phyloP scores from a whole-genome alignment of 2,329 filamentous ascomycete genomes.

The Ophiocordyceps robertsii region DNA sequence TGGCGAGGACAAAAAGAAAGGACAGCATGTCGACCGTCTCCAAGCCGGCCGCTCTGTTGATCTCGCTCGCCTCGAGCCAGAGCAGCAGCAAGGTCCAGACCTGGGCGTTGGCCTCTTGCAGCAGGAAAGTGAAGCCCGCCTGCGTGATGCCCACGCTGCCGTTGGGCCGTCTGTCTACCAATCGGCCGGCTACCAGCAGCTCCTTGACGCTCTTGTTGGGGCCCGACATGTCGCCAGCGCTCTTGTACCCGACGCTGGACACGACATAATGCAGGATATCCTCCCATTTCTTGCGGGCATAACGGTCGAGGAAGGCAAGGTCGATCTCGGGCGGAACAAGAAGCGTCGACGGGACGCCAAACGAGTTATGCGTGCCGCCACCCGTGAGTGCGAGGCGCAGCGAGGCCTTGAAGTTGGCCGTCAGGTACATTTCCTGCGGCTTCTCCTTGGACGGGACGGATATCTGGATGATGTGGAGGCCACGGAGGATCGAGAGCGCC shows the following conservation, averaged over 20 bases:
- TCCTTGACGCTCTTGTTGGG: slow-evolving; percentile 72
- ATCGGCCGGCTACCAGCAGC: slow-evolving; percentile 64
- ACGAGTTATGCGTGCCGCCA: slow-evolving; percentile 72
- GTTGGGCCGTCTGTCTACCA: slow-evolving; percentile 55
- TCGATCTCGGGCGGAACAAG: slow-evolving; percentile 51
- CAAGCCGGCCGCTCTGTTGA: slow-evolving; percentile 45
- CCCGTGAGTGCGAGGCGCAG: slow-evolving; percentile 80
- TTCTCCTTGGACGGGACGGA: slow-evolving; percentile 46
- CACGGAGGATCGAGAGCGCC: slow-evolving; percentile 65
- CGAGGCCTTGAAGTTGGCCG: slow-evolving; percentile 69
- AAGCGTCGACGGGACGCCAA: slow-evolving; percentile 69
- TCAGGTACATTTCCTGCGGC: slow-evolving; percentile 61
- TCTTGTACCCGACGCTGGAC: slow-evolving; percentile 49
- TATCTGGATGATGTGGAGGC: slow-evolving; percentile 74
- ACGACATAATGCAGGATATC: slow-evolving; percentile 94
- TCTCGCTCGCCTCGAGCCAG: slow-evolving; percentile 75
- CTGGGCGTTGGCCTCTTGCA: slow-evolving; percentile 92
- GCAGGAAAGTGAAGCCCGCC: slow-evolving; percentile 82
- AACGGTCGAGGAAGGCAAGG: slow-evolving; percentile 64
- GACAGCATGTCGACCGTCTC: slow-evolving; percentile 88
- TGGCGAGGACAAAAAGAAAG: slow-evolving; percentile 91
- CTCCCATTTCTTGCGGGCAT: slow-evolving; percentile 86
- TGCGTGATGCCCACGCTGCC: slow-evolving; percentile 74
- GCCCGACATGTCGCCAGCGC: slow-evolving; percentile 30
- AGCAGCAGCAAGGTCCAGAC: slow-evolving; percentile 92